Percentiles rank a stretch among this genome's conserved stretches.
These are phyloP conservation scores for Liquidambar formosana DNA, from an alignment of 164 flowering plant genomes.

Conservation along the genomic window DNA sequence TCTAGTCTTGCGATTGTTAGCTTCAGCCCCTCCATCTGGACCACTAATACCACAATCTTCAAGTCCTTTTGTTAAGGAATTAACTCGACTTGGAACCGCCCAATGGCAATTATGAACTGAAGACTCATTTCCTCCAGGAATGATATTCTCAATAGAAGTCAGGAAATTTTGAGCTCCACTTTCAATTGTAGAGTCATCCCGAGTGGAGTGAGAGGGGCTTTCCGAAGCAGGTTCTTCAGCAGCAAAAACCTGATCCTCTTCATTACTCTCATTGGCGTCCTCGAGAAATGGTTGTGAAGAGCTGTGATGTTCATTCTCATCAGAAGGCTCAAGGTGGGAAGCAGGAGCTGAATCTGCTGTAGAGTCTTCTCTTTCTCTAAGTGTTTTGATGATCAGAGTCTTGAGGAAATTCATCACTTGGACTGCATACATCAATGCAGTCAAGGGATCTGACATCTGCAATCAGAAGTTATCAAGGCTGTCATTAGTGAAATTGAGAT, in stretches of 20 bases:
- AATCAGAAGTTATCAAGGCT: too few relatives aligned
- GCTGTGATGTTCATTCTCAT: conserved; percentile 33
- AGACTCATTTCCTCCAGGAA: conserved; percentile 9
- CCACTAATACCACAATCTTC: background rate
- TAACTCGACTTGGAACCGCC: conserved; percentile 18
- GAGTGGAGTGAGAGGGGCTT: conserved; percentile 6
- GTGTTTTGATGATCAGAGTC: conserved; percentile 51
- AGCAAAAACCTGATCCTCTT: conserved; percentile 15
- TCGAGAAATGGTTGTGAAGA: conserved; percentile 13
- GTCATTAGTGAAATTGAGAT: too few relatives aligned
- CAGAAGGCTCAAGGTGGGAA: conserved; percentile 30
- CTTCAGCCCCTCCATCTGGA: background rate
- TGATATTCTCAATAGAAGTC: conserved; percentile 24
- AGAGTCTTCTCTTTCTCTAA: conserved; percentile 53
- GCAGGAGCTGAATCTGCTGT: conserved; percentile 23
- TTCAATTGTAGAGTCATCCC: conserved; percentile 4
- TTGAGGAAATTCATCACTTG: conserved; percentile 77
- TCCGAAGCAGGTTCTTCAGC: conserved; percentile 24
- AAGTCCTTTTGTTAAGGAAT: too few relatives aligned
- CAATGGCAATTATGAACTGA: conserved; percentile 23
- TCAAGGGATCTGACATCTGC: conserved; percentile 63
- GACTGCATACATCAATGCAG: conserved; percentile 76
- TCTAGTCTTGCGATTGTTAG: conserved; percentile 4
- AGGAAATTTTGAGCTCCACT: conserved; percentile 7
- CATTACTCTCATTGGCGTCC: conserved; percentile 11